Base-by-base conservation (phyloP, 148 eudicot species). In the Simmondsia chinensis region DNA sequence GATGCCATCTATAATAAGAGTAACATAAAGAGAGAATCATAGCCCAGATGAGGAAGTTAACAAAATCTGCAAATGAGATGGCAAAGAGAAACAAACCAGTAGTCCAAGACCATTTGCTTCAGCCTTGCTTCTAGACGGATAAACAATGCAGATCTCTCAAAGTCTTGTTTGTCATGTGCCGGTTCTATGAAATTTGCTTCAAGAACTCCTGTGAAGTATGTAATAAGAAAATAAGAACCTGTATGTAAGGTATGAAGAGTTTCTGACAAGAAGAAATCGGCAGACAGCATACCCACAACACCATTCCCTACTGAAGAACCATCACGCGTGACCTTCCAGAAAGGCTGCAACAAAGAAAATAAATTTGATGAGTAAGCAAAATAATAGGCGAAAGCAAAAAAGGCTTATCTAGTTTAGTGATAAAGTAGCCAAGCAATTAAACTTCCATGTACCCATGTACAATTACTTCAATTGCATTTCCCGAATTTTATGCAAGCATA, bases 151-250 rank as follows among this genome's bases (percentile, higher is more conserved):
- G 99, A 85, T 54, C 89, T 76, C 75, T 91, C 99, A 66, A 91
- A 91, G 60, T 91, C 99, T 68, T 91, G 99, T 71, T 91, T 91
- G 77, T 91, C 99, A 57, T 91, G 99, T 12, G 99, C 94, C 35
- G 97, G 95, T 65, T 91, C 83, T 52, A 91, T 85, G 46, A 91
- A 91, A 70, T 91, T 91, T 33, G 97, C 88, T 66, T 91, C 99
- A 60, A 85, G 88, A 43, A 85, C 83, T 48, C 99, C 97, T 89
- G 52, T 8, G 20, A 46, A 12, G 54, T 44, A 65, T 34, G 37
- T 22, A 36, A 15, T 17, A 9, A 10, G 8, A 21, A 39, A 45
- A 33, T 29, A 30, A 52, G 48, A 32, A 3, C n/a, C 22, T 12
- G 22, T 8, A 40, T 34, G 17, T 15, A 24, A 21, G 32, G 33